phyloP scores from a whole-genome alignment of 2,329 filamentous ascomycete genomes.

The Hortaea werneckii region DNA sequence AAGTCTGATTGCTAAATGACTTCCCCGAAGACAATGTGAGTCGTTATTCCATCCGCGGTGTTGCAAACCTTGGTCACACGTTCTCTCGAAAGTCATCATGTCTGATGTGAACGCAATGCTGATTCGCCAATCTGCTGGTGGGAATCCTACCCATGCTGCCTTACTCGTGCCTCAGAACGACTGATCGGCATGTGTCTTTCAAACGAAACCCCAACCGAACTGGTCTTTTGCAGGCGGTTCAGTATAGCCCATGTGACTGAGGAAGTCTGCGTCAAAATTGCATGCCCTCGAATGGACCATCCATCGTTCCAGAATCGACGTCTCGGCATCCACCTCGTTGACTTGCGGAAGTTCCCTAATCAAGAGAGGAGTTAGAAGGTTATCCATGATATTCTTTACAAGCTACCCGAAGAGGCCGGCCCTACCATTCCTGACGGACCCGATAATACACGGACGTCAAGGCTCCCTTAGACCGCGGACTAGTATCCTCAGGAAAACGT shows the following conservation, averaged over 20 bases:
- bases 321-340: background rate
- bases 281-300: background rate
- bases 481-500: constrained; percentile 9
- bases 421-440: constrained; percentile 20
- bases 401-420: background rate
- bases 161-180: no score
- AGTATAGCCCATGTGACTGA: background rate
- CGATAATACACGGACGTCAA: constrained; percentile 26
- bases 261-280: background rate
- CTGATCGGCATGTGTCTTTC: no score
- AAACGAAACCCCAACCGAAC: background rate
- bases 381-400: no score
- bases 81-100: no score
- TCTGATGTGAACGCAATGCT: no score
- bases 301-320: background rate
- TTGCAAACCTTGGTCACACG: no score
- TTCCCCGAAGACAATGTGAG: no score
- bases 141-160: no score
- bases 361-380: background rate
- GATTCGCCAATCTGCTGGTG: no score
- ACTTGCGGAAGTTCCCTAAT: background rate
- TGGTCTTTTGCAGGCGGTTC: background rate
- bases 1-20: no score
- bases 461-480: constrained; percentile 20
- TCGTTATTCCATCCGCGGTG: no score